Evolutionary conservation across 2,329 filamentous ascomycete species (phyloP).

Genomic region (Lizonia empirigonia): DNA sequence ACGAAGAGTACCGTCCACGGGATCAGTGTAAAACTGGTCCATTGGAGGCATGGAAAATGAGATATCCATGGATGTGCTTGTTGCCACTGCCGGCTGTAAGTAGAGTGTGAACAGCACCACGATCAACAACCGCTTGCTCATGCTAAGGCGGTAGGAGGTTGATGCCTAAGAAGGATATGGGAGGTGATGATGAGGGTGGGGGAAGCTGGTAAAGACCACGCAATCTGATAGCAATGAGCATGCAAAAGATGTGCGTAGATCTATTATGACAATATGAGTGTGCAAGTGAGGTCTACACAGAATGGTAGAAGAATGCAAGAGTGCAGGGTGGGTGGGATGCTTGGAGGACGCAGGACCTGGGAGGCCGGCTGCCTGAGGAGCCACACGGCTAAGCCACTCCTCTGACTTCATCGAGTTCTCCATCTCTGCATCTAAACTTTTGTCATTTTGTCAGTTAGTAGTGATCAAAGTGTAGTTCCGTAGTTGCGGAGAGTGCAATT

Average conservation of each 20-base stretch:
- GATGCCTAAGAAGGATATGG: constrained; percentile 30
- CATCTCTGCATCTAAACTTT: constrained; percentile 27
- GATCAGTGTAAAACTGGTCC: constrained; percentile 32
- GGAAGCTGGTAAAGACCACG: background rate
- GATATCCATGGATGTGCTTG: constrained; percentile 34
- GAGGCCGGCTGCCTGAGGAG: constrained; percentile 36
- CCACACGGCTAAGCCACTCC: constrained; percentile 37
- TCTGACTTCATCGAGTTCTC: constrained; percentile 24
- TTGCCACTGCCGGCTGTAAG: constrained; percentile 33
- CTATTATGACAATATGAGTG: background rate
- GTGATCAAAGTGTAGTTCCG: constrained; percentile 30
- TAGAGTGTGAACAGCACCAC: constrained; percentile 36
- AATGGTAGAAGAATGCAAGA: background rate
- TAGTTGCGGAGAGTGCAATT: constrained; percentile 24
- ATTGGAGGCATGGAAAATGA: constrained; percentile 25
- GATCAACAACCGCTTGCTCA: constrained; percentile 38
- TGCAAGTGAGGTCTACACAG: background rate
- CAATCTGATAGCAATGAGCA: constrained; percentile 4
- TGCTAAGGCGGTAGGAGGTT: constrained; percentile 26
- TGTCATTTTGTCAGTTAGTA: constrained; percentile 32
- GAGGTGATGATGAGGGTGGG: constrained; percentile 20
- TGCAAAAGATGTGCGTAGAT: background rate
- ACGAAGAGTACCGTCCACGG: constrained; percentile 30
- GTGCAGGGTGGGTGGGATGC: constrained; percentile 12
- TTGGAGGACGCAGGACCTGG: constrained; percentile 14